A percentile compares a stretch with the other conserved stretches of the same genome.
These are phyloP conservation scores for Saccharomyces jurei DNA, from an alignment of 805 yeast species.

Conservation along the genomic window DNA sequence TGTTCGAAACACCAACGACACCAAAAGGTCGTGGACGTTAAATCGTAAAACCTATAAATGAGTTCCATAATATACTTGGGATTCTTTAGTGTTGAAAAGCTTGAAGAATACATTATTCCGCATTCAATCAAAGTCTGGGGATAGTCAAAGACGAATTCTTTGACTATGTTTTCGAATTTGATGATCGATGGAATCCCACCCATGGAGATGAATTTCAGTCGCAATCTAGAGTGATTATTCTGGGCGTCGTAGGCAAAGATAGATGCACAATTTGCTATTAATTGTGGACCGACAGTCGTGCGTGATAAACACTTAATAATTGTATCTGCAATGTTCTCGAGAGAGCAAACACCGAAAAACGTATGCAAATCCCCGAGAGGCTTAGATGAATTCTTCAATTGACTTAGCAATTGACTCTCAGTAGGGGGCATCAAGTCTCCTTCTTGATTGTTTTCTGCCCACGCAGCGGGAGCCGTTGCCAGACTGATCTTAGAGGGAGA, in stretches of 20 bases:
- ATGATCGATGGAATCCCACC: conserved; percentile 22
- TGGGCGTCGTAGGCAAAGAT: conserved; percentile 19
- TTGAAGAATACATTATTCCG: conserved; percentile 18
- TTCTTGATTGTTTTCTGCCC: neutral
- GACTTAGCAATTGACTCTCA: conserved; percentile 1
- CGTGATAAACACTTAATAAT: conserved; percentile 5
- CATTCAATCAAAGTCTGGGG: conserved; percentile 16
- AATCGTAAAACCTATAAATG: conserved; percentile 16
- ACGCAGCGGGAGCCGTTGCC: neutral
- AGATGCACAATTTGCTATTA: conserved; percentile 2
- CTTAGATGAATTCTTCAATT: neutral
- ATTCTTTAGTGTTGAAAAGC: conserved; percentile 9
- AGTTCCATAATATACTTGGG: conserved; percentile 14
- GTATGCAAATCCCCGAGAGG: conserved; percentile 7
- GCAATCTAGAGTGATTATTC: conserved; percentile 15
- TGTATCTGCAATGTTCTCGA: conserved; percentile 10
- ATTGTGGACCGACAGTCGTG: neutral
- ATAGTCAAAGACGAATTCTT: conserved; percentile 10
- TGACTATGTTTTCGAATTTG: conserved; percentile 1
- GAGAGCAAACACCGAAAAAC: conserved; percentile 9
- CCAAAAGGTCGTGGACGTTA: conserved; percentile 20
- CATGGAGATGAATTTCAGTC: conserved; percentile 13
- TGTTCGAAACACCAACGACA: conserved; percentile 21
- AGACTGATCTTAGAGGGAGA: conserved; percentile 7
- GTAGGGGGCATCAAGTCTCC: conserved; percentile 5